Evolutionary conservation across 1,139 yeast genomes (phyloP).

Genomic region (Yamadazyma dendronema): DNA sequence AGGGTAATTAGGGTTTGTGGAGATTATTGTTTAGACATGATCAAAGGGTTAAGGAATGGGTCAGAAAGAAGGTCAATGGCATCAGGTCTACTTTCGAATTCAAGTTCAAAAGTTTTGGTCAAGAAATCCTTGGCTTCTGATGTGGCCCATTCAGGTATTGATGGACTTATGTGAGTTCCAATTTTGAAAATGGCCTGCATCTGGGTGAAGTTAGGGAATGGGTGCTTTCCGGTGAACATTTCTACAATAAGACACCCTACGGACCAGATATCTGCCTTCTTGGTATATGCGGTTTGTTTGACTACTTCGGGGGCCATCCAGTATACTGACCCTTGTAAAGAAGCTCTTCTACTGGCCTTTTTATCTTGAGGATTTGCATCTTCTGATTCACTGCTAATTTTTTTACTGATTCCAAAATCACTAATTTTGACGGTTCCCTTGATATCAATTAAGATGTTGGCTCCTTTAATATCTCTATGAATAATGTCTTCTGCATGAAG

Average conservation of each 20-base stretch:
- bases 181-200: slow-evolving; percentile 95
- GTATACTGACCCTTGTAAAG: slow-evolving; percentile 89
- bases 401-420: slow-evolving; percentile 91
- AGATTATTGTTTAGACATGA: slow-evolving; percentile 32
- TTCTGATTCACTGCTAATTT: slow-evolving; percentile 41
- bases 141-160: slow-evolving; percentile 75
- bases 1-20: neutral
- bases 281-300: slow-evolving; percentile 83
- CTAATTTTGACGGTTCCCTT: slow-evolving; percentile 90
- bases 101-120: slow-evolving; percentile 66
- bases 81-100: slow-evolving; percentile 68
- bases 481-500: slow-evolving; percentile 80
- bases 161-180: slow-evolving; percentile 79
- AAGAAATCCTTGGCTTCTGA: slow-evolving; percentile 68
- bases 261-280: slow-evolving; percentile 94
- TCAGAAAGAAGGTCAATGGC: slow-evolving; percentile 70
- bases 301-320: slow-evolving; percentile 99
- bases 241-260: slow-evolving; percentile 89
- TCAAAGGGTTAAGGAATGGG: slow-evolving; percentile 53
- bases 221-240: slow-evolving; percentile 94
- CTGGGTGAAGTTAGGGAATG: slow-evolving; percentile 89
- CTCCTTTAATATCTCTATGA: slow-evolving; percentile 92
- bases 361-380: slow-evolving; percentile 17
- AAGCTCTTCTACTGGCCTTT: slow-evolving; percentile 61
- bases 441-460: slow-evolving; percentile 84